These are phyloP conservation scores for Botrytis porri DNA, from an alignment of 2,329 filamentous ascomycete species.

Conservation along the genomic window DNA sequence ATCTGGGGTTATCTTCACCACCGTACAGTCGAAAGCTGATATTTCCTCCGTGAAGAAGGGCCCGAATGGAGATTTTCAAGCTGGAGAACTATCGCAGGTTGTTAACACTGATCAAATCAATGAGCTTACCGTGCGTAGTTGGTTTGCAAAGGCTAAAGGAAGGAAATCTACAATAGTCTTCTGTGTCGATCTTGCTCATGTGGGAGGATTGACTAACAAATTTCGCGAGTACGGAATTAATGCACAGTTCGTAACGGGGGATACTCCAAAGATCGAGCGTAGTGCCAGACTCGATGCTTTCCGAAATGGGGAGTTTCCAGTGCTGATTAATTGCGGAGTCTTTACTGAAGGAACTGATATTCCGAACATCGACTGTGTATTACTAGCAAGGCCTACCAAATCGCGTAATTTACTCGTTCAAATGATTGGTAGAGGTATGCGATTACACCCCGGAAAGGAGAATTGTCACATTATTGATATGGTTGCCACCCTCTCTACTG, in stretches of 20 bases:
- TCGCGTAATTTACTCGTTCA: conserved; percentile 93
- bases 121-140: conserved; percentile 79
- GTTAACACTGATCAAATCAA: conserved; percentile 84
- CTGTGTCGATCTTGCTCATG: conserved; percentile 86
- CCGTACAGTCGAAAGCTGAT: conserved; percentile 79
- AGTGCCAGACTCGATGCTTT: conserved; percentile 73
- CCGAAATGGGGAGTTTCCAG: conserved; percentile 71
- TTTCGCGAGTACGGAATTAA: conserved; percentile 79
- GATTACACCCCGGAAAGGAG: conserved; percentile 73
- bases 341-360: conserved; percentile 98
- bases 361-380: conserved; percentile 90
- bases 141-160: conserved; percentile 71
- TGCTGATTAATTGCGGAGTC: conserved; percentile 91
- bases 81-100: conserved; percentile 70
- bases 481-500: conserved; percentile 79
- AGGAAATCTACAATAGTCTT: conserved; percentile 89
- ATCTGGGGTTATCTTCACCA: conserved; percentile 89
- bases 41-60: conserved; percentile 66
- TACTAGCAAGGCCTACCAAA: conserved; percentile 82
- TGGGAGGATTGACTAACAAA: conserved; percentile 66
- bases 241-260: conserved; percentile 81
- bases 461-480: conserved; percentile 97
- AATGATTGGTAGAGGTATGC: conserved; percentile 95
- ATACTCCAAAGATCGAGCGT: conserved; percentile 68
- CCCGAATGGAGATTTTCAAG: conserved; percentile 73